A percentile compares a stretch with the other conserved stretches of the same genome.
phyloP scores from a whole-genome alignment of 1,139 yeast genomes.

The Magnusiomyces clavatus region DNA sequence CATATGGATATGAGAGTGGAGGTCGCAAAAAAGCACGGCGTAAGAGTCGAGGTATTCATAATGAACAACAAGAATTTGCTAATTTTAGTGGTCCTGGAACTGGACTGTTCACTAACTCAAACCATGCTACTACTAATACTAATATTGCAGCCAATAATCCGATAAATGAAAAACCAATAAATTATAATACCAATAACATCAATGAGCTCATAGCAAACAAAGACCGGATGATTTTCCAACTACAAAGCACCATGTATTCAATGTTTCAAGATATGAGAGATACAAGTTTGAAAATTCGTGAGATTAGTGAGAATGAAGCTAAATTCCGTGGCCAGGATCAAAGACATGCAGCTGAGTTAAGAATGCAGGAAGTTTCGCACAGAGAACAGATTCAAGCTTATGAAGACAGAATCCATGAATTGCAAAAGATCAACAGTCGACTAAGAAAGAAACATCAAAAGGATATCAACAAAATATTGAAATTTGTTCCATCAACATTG shows the following conservation, averaged over 20 bases:
- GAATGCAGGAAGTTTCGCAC: conserved; percentile 3
- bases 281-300: neutral
- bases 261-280: conserved; percentile 3
- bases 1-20: conserved; percentile 3
- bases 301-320: neutral
- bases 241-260: conserved; percentile 1
- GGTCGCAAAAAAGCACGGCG: neutral
- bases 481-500: neutral
- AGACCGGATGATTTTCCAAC: conserved; percentile 3
- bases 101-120: too few species aligned
- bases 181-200: too few species aligned
- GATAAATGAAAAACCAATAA: too few species aligned
- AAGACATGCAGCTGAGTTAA: neutral
- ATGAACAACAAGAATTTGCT: conserved; percentile 3
- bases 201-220: neutral
- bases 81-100: neutral
- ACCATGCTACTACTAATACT: too few species aligned
- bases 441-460: neutral
- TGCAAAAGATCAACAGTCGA: neutral
- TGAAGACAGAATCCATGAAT: neutral
- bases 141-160: too few species aligned
- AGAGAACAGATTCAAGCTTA: conserved; percentile 2
- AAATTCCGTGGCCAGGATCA: neutral
- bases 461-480: neutral
- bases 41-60: neutral